These are phyloP conservation scores for Aspergillus hortae DNA, from an alignment of 2,329 filamentous ascomycete species.

Conservation along the genomic window DNA sequence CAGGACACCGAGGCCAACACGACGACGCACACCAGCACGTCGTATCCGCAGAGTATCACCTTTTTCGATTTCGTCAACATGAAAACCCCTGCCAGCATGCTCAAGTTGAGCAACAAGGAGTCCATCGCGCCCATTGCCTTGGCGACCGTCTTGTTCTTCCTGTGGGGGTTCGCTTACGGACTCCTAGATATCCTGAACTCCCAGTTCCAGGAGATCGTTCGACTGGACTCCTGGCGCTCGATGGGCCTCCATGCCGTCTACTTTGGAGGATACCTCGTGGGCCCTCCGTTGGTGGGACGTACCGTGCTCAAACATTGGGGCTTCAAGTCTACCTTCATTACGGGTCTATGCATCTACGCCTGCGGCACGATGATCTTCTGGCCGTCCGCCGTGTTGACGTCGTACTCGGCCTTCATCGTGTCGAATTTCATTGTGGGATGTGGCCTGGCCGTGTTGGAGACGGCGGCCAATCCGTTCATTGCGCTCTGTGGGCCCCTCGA, in stretches of 20 bases:
- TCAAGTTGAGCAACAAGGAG: constrained; percentile 55
- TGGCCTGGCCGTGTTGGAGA: constrained; percentile 58
- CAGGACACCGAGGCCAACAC: constrained; percentile 36
- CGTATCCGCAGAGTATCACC: constrained; percentile 37
- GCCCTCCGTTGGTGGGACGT: constrained; percentile 53
- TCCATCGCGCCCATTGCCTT: constrained; percentile 57
- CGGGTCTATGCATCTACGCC: constrained; percentile 60
- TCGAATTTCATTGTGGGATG: constrained; percentile 62
- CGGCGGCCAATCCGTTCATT: constrained; percentile 61
- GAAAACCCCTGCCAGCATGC: constrained; percentile 54
- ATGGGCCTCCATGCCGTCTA: constrained; percentile 58
- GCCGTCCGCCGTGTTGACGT: constrained; percentile 61
- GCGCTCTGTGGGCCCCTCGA: constrained; percentile 58
- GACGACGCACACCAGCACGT: constrained; percentile 35
- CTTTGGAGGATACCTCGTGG: constrained; percentile 57
- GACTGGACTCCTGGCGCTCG: constrained; percentile 30
- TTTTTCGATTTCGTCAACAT: constrained; percentile 64
- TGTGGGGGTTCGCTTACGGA: constrained; percentile 91
- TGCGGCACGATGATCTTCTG: constrained; percentile 61
- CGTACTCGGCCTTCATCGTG: constrained; percentile 57
- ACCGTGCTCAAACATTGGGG: constrained; percentile 56
- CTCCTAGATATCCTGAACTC: constrained; percentile 75
- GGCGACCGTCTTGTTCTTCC: constrained; percentile 77
- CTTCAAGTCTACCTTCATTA: constrained; percentile 61
- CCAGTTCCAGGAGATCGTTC: constrained; percentile 54